Evolutionary conservation across 495 filamentous ascomycete species (phyloP).

Genomic region (Aspergillus leporis): DNA sequence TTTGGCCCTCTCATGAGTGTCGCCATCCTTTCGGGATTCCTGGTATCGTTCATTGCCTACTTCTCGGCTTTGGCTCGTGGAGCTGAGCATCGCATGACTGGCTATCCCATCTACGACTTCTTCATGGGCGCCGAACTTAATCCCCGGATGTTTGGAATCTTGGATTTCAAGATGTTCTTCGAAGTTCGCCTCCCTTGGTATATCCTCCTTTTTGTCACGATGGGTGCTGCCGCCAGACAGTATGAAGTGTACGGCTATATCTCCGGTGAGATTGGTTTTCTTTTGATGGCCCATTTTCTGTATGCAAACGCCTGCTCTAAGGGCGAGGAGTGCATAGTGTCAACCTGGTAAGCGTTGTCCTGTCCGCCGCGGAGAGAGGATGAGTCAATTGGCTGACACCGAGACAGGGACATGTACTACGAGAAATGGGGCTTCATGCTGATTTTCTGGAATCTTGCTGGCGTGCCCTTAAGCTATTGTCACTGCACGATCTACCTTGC

Average conservation of each 20-base stretch:
- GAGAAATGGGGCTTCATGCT: conserved; percentile 99
- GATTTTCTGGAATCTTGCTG: conserved; percentile 99
- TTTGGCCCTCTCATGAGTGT: conserved; percentile 90
- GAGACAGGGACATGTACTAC: conserved; percentile 86
- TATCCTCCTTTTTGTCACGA: conserved; percentile 79
- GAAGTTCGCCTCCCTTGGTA: conserved; percentile 98
- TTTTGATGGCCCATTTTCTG: conserved; percentile 90
- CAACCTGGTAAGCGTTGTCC: conserved; percentile 66
- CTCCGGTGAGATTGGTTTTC: conserved; percentile 81
- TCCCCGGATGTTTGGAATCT: conserved; percentile 86
- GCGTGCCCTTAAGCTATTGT: conserved; percentile 94
- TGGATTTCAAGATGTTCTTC: conserved; percentile 99
- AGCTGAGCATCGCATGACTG: conserved; percentile 87
- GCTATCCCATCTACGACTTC: conserved; percentile 90
- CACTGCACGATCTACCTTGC: conserved; percentile 95
- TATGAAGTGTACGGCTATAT: conserved; percentile 91
- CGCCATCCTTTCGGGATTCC: conserved; percentile 83
- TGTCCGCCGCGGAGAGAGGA: not conserved
- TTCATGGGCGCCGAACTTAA: conserved; percentile 99
- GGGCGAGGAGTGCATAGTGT: conserved; percentile 91
- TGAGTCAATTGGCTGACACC: conserved; percentile 1
- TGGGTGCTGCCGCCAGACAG: conserved; percentile 79
- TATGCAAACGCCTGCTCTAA: conserved; percentile 97
- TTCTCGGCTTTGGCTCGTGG: conserved; percentile 78
- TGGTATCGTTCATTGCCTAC: conserved; percentile 81